Conservation (phyloP, 1,139 yeast genomes). For the Nakaseomyces nivariensis region DNA sequence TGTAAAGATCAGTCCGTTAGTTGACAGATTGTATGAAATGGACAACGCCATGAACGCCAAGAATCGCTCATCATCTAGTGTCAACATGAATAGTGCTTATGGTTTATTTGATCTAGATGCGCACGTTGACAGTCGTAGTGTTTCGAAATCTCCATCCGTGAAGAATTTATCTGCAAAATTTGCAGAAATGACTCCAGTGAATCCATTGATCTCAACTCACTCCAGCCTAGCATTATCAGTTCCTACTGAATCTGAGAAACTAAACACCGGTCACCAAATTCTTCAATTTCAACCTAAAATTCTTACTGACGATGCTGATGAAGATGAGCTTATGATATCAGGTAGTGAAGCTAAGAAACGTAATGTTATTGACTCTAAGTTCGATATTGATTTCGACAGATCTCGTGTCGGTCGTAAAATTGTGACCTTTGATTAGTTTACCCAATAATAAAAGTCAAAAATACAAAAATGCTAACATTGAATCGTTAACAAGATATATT, state of each 20-base stretch:
- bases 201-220: slow-evolving; percentile 7
- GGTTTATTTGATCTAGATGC: slow-evolving; percentile 70
- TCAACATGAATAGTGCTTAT: slow-evolving; percentile 49
- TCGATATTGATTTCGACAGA: slow-evolving; percentile 33
- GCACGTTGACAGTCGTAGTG: slow-evolving; percentile 22
- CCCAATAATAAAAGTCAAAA: not conserved
- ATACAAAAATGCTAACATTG: not conserved
- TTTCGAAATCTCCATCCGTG: slow-evolving; percentile 17
- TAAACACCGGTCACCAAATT: slow-evolving; percentile 22
- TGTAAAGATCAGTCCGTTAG: slow-evolving; percentile 28
- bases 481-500: no score
- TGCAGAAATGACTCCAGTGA: slow-evolving; percentile 12
- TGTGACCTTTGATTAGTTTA: slow-evolving; percentile 16
- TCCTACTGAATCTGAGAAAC: slow-evolving; percentile 25
- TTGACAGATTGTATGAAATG: slow-evolving; percentile 27
- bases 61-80: slow-evolving; percentile 13
- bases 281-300: slow-evolving; percentile 13
- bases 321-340: slow-evolving; percentile 4
- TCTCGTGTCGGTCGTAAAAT: slow-evolving; percentile 32
- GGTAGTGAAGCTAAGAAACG: slow-evolving; percentile 9
- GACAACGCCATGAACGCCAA: slow-evolving; percentile 23
- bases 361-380: slow-evolving; percentile 25
- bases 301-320: slow-evolving; percentile 7
- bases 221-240: slow-evolving; percentile 17
- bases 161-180: slow-evolving; percentile 14